Evolutionary conservation across 2,329 filamentous ascomycete species (phyloP), one percentile per base, ranked within the genome.

Genomic region (Epichloe brachyelytri): DNA sequence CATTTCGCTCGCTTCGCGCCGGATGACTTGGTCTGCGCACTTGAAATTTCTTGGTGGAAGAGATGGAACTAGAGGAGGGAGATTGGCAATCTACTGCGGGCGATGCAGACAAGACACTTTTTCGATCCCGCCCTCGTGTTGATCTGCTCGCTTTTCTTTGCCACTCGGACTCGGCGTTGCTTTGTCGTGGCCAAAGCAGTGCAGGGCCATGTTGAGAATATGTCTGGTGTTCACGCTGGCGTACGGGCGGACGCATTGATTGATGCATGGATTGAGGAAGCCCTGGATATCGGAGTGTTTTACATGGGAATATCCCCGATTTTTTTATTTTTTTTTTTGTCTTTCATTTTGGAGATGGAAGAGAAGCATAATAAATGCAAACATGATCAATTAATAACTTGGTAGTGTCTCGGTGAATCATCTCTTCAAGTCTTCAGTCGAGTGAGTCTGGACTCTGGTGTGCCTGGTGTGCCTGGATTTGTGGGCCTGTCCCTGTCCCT

Each of bases 211-310:
- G 48, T 26, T 36, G 34, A 43, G 19, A 40, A 61, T 61, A 63
- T 60, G 60, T 59, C 56, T 38, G 12, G n/a, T 19, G 58, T 58
- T 56, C 56, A 55, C 56, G 58, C 58, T 57, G 19, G 19, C 43
- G 15, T 30, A 34, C 14, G 19, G 17, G 26, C 40, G 53, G 49
- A 30, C 19, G 46, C 39, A 51, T 15, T 17, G 12, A 26, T 5
- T 40, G 37, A 46, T 19, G 34, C 26, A 30, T 30, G 26, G 10
- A 30, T 30, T 11, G 19, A 45, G 33, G 39, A 33, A 43, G 33
- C 46, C 44, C 53, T 56, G 55, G 55, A 56, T 55, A 53, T 51
- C 40, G 45, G 41, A 40, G 45, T 30, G 53, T n/a, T 19, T 34
- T 46, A 51, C 46, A 51, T 49, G 46, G 44, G 46, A 40, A 46